phyloP scores from a whole-genome alignment of 352 stramenopile species.

The Globisporangium abappressorium region DNA sequence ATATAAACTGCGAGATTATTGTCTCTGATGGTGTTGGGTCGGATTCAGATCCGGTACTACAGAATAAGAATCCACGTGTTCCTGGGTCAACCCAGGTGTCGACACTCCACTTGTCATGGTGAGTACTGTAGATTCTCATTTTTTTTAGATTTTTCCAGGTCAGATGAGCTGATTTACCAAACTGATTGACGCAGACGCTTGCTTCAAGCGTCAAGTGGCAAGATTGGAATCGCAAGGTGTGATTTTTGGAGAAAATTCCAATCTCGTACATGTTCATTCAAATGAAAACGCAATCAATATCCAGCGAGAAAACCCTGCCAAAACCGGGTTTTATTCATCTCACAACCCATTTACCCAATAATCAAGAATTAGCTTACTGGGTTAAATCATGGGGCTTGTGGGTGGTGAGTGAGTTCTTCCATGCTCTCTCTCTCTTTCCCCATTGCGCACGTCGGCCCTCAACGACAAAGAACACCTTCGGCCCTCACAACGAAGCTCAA shows the following conservation, averaged over 20 bases:
- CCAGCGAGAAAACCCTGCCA: not conserved
- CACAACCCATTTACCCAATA: not conserved
- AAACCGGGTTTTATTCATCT: not conserved
- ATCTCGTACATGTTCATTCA: not conserved
- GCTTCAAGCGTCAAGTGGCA: not conserved
- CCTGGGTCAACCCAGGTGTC: not conserved
- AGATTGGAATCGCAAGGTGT: not conserved
- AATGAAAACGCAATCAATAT: not conserved
- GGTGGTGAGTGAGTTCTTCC: not conserved
- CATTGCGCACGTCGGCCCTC: not conserved
- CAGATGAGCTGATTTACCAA: not conserved
- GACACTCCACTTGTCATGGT: not conserved
- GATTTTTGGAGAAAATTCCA: not conserved
- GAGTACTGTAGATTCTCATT: not conserved
- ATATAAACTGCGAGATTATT: too few species aligned
- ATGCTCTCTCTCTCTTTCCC: not conserved
- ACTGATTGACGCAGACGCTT: not conserved
- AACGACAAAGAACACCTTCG: not conserved
- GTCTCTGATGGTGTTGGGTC: not conserved
- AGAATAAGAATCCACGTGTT: not conserved
- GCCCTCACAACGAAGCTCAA: not conserved
- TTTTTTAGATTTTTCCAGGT: not conserved
- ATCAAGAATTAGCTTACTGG: not conserved
- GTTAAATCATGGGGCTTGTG: not conserved
- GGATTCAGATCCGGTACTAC: not conserved